phyloP scores from a whole-genome alignment of 1,139 yeast genomes.

The Diutina siamensis region DNA sequence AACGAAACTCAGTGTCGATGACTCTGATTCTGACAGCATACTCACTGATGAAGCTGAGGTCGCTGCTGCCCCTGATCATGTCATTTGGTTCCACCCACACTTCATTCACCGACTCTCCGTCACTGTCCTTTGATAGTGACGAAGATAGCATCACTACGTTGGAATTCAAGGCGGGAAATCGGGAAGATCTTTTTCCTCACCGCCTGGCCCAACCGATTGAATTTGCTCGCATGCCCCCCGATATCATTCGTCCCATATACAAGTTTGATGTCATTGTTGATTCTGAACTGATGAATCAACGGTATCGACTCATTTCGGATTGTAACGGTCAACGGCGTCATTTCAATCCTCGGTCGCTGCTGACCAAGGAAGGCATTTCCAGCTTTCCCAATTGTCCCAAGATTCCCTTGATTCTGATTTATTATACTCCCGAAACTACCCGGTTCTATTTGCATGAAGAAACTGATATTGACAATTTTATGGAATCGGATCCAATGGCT shows the following conservation, averaged over 20 bases:
- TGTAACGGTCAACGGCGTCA: not conserved
- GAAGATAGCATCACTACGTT: constrained; percentile 3
- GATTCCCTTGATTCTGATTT: constrained; percentile 27
- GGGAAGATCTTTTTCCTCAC: not conserved
- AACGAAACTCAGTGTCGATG: constrained; percentile 25
- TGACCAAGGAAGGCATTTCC: not conserved
- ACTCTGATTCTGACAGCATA: constrained; percentile 29
- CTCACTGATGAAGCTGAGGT: constrained; percentile 22
- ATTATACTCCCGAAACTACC: constrained; percentile 21
- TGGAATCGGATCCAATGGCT: constrained; percentile 11
- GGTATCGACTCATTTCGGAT: not conserved
- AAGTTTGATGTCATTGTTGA: constrained; percentile 37
- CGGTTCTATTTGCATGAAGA: constrained; percentile 23
- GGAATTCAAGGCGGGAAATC: not conserved
- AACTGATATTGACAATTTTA: constrained; percentile 9
- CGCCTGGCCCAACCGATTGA: constrained; percentile 31
- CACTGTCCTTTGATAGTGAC: constrained; percentile 1
- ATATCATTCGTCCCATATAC: constrained; percentile 32
- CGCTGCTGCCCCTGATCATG: constrained; percentile 33
- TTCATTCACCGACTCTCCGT: constrained; percentile 1
- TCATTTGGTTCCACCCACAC: constrained; percentile 21
- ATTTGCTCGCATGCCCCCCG: constrained; percentile 32
- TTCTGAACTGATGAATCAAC: constrained; percentile 21
- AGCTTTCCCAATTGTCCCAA: constrained; percentile 15
- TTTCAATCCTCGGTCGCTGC: not conserved